Base-by-base conservation (phyloP, 345 rosid species). In the Gossypium ekmanianum region DNA sequence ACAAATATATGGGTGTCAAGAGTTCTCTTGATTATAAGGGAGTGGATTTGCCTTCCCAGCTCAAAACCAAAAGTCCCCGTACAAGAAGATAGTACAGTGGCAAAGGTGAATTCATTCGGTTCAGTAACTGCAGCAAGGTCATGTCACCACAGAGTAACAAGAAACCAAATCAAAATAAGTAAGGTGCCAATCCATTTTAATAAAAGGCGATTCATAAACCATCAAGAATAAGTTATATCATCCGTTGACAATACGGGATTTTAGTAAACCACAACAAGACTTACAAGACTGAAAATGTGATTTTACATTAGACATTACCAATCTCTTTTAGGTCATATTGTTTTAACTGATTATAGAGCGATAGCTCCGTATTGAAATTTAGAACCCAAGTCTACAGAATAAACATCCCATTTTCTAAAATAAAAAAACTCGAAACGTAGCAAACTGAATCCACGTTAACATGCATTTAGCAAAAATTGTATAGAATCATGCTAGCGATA, bases 41-140 rank as follows among this genome's bases (percentile, higher is more conserved):
- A 88, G 74, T 94, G 98, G 72, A 91, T 86, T 82, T 94, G 97
- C 85, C 85, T 85, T 76, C 97, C 97, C 52, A 92, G 73, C 22
- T 56, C 79, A 77, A 83, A 80, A 11, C 92, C 90, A 74, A 81
- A 80, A 71, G 72, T 66, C 61, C 88, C 90, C 6, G 80, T 43
- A 64, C 98, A 94, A 52, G 92, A 87, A 22, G 94, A 84, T 47
- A 94, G 86, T 24, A 91, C 85, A 63, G 89, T 78, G 17, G 98
- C 86, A 74, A 89, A 91, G 73, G 94, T 94, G 83, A 84, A 88
- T 85, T 91, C 94, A 52, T 91, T 92, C 5, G 97, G 98, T 64
- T 85, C 86, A 0, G 76, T 79, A 80, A 80, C 97, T 91, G 90
- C 81, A 83, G 39, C 75, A 72, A 63, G 57, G 47, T 34, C 10